phyloP scores from a whole-genome alignment of 176 grass and related monocot genomes.

The Olyra latifolia region DNA sequence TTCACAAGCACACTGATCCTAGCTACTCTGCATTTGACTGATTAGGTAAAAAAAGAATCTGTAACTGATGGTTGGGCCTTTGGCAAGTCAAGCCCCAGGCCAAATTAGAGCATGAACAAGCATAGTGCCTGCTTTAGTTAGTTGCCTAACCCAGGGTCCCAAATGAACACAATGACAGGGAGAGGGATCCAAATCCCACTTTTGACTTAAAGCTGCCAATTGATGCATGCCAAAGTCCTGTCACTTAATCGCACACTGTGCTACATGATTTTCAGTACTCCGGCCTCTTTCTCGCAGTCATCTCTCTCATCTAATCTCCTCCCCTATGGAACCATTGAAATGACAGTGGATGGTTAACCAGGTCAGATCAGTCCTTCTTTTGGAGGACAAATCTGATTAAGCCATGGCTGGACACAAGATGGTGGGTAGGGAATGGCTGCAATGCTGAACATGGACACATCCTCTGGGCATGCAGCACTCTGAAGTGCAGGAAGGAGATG shows the following conservation, averaged over 20 bases:
- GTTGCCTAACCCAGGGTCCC: background rate
- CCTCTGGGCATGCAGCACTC: background rate
- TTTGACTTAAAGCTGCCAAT: constrained; percentile 37
- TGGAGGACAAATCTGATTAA: constrained; percentile 34
- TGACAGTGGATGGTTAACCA: constrained; percentile 27
- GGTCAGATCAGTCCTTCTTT: constrained; percentile 34
- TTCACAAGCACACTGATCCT: background rate
- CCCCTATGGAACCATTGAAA: background rate
- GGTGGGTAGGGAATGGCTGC: constrained; percentile 36
- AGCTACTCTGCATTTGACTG: background rate
- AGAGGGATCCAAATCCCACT: constrained; percentile 35
- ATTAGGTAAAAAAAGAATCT: background rate
- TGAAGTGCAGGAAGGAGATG: background rate
- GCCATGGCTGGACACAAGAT: constrained; percentile 20
- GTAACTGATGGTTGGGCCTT: constrained; percentile 7
- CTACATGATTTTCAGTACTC: background rate
- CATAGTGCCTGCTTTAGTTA: constrained; percentile 26
- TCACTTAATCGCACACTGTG: constrained; percentile 21
- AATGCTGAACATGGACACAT: constrained; percentile 32
- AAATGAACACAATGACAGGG: constrained; percentile 19
- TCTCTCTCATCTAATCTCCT: background rate
- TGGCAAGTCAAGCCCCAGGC: background rate
- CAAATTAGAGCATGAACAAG: constrained; percentile 25
- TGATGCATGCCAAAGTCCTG: constrained; percentile 24
- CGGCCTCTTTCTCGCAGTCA: background rate